Percentiles rank a stretch among this genome's conserved stretches.
phyloP scores from a whole-genome alignment of 306 rosid genomes.

The Sphenostylis stenocarpa region DNA sequence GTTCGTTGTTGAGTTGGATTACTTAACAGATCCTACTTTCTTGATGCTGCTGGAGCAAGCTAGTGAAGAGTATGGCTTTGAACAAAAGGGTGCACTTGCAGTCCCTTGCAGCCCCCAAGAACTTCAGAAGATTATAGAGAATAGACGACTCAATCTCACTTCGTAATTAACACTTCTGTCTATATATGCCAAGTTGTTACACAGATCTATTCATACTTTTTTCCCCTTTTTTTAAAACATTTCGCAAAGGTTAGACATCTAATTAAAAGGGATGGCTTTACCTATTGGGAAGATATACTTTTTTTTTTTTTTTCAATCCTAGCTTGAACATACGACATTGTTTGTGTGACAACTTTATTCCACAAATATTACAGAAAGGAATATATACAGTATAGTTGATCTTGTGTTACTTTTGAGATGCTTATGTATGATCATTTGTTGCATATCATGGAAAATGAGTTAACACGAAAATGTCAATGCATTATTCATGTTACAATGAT shows the following conservation, averaged over 20 bases:
- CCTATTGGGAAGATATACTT: not conserved
- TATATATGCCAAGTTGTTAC: not conserved
- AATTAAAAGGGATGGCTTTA: not conserved
- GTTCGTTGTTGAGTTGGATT: slow-evolving; percentile 58
- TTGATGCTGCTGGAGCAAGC: slow-evolving; percentile 60
- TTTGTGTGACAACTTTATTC: not conserved
- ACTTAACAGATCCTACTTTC: slow-evolving; percentile 54
- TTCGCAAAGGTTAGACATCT: not conserved
- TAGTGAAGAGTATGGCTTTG: slow-evolving; percentile 65
- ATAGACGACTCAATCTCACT: not conserved
- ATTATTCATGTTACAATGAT: not conserved
- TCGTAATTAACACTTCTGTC: not conserved
- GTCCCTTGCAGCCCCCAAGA: slow-evolving; percentile 64
- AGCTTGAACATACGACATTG: slow-evolving; percentile 2
- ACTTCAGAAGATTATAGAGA: slow-evolving; percentile 53
- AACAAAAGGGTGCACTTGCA: slow-evolving; percentile 67
- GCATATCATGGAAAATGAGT: not conserved
- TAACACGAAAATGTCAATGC: not conserved
- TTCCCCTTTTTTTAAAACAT: not conserved
- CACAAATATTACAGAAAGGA: not conserved
- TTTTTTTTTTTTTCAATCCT: not conserved
- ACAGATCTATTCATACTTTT: not conserved
- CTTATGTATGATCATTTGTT: not conserved
- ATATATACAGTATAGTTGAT: not conserved
- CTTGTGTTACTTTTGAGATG: not conserved